These are phyloP conservation scores for Lolium perenne DNA, from an alignment of 176 grass and related monocot species.

Conservation along the genomic window DNA sequence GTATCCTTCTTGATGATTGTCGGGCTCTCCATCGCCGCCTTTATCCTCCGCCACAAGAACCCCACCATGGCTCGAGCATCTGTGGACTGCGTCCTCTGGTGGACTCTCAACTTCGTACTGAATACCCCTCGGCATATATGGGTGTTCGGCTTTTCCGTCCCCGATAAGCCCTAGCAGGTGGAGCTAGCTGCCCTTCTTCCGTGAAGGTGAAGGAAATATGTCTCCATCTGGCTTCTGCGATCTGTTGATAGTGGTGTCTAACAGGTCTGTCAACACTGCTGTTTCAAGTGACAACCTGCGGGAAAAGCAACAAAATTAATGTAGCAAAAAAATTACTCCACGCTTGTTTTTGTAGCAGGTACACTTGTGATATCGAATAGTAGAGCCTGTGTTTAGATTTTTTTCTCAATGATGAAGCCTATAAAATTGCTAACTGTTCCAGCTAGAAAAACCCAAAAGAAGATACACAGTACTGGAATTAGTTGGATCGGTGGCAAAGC, in stretches of 20 bases:
- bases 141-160: not conserved
- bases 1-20: not conserved
- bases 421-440: no score
- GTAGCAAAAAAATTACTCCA: no score
- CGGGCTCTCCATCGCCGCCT: not conserved
- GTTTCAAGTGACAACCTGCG: no score
- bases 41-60: not conserved
- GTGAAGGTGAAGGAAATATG: not conserved
- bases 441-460: no score
- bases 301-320: no score
- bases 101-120: not conserved
- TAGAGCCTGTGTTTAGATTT: no score
- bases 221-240: not conserved
- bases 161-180: not conserved
- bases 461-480: no score
- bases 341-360: no score
- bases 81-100: not conserved
- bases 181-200: not conserved
- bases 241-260: not conserved
- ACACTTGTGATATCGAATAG: no score
- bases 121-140: not conserved
- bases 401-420: no score
- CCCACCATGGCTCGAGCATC: not conserved
- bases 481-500: no score
- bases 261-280: not conserved